These are phyloP conservation scores for Camelina laxa DNA, from an alignment of 345 rosid species.

Conservation along the genomic window DNA sequence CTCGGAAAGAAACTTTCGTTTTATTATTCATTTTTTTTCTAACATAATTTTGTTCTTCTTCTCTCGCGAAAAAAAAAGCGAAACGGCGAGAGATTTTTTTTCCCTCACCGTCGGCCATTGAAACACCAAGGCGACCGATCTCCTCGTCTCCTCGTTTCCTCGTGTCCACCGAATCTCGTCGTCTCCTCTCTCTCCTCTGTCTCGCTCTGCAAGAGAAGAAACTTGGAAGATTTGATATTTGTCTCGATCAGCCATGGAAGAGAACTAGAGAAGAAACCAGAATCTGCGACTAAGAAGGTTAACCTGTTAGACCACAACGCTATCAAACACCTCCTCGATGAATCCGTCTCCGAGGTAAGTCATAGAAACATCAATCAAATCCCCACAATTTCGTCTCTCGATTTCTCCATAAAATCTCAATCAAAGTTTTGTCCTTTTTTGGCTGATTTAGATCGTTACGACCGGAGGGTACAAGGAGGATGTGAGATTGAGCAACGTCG, in stretches of 20 bases:
- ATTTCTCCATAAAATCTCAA: slow-evolving; percentile 24
- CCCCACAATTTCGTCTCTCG: background rate
- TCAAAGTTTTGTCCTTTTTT: background rate
- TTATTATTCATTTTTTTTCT: no score
- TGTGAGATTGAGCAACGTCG: slow-evolving; percentile 75
- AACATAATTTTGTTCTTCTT: no score
- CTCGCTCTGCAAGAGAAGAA: background rate
- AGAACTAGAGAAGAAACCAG: slow-evolving; percentile 67
- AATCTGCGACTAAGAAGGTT: slow-evolving; percentile 61
- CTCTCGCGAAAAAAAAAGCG: no score
- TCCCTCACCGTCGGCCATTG: no score
- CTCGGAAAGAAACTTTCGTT: no score
- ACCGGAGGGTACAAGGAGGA: slow-evolving; percentile 77
- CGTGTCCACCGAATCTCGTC: no score
- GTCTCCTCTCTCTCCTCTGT: no score
- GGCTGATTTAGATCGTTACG: slow-evolving; percentile 56
- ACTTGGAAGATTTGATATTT: background rate
- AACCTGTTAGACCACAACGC: slow-evolving; percentile 87
- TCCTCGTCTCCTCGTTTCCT: no score
- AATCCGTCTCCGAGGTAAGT: slow-evolving; percentile 78
- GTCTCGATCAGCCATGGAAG: slow-evolving; percentile 45
- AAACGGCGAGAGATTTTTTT: no score
- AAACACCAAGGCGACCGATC: no score
- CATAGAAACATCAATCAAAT: background rate
- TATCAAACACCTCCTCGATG: slow-evolving; percentile 88